A percentile compares a stretch with the other conserved stretches of the same genome.
Conservation (phyloP, 2,329 filamentous ascomycete species). For the Eutypa lata region DNA sequence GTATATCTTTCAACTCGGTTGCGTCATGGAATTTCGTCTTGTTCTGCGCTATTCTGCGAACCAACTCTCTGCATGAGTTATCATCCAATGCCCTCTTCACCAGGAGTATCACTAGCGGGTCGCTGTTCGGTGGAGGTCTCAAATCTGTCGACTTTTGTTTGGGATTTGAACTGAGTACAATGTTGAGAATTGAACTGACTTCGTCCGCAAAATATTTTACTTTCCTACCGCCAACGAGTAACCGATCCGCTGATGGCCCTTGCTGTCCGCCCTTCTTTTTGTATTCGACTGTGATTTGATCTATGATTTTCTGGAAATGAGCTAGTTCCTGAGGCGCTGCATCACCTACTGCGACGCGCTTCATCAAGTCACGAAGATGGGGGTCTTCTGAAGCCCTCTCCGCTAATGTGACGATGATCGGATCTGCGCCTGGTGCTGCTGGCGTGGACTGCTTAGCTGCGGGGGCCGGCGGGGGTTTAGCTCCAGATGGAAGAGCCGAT, state of each 20-base stretch:
- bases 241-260: slow-evolving; percentile 51
- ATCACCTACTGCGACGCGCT: slow-evolving; percentile 73
- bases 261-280: slow-evolving; percentile 48
- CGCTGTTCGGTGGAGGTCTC: slow-evolving; percentile 50
- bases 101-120: slow-evolving; percentile 53
- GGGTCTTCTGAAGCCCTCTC: slow-evolving; percentile 72
- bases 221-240: slow-evolving; percentile 53
- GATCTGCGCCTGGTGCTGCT: slow-evolving; percentile 52
- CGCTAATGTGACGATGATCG: slow-evolving; percentile 77
- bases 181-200: slow-evolving; percentile 55
- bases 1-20: slow-evolving; percentile 49
- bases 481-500: slow-evolving; percentile 17
- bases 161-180: slow-evolving; percentile 58
- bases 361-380: slow-evolving; percentile 75
- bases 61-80: slow-evolving; percentile 44
- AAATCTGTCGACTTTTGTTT: slow-evolving; percentile 52
- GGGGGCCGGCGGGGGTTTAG: slow-evolving; percentile 15
- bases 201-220: slow-evolving; percentile 60
- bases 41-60: slow-evolving; percentile 51
- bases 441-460: slow-evolving; percentile 21
- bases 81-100: slow-evolving; percentile 58
- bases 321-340: slow-evolving; percentile 69
- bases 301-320: slow-evolving; percentile 77
- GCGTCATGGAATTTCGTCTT: slow-evolving; percentile 50
- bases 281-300: slow-evolving; percentile 66